Conservation (phyloP, 805 yeast species). For the Blastobotrys mokoenaii region DNA sequence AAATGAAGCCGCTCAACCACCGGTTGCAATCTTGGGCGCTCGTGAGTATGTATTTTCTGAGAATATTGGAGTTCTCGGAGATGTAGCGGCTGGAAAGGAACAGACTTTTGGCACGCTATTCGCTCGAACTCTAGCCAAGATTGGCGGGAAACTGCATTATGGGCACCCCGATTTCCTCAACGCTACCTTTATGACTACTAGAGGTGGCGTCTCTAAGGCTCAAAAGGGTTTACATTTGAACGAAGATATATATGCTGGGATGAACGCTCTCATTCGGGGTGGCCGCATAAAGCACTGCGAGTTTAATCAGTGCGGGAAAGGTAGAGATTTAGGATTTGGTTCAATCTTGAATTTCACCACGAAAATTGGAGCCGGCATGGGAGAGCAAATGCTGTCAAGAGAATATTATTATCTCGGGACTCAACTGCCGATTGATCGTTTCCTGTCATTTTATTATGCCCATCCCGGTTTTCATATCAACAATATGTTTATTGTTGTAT, state of each 20-base stretch:
- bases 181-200: conserved; percentile 83
- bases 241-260: conserved; percentile 95
- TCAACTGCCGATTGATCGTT: conserved; percentile 78
- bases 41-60: conserved; percentile 93
- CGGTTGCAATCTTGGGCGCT: conserved; percentile 92
- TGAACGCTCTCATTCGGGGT: conserved; percentile 81
- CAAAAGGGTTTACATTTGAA: conserved; percentile 88
- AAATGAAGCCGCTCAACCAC: conserved; percentile 29
- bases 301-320: conserved; percentile 94
- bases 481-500: conserved; percentile 76
- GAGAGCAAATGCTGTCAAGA: conserved; percentile 86
- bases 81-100: conserved; percentile 95
- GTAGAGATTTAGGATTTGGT: conserved; percentile 89
- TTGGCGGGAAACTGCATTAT: conserved; percentile 90
- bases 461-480: conserved; percentile 95
- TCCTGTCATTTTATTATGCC: conserved; percentile 88
- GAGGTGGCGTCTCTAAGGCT: conserved; percentile 94
- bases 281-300: conserved; percentile 94
- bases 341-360: conserved; percentile 90
- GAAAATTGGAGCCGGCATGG: conserved; percentile 98
- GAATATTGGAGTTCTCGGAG: conserved; percentile 86
- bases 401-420: conserved; percentile 90
- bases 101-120: conserved; percentile 95
- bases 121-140: conserved; percentile 86
- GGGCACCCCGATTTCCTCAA: conserved; percentile 96